phyloP scores from a whole-genome alignment of 306 rosid species.

The Sesbania bispinosa region DNA sequence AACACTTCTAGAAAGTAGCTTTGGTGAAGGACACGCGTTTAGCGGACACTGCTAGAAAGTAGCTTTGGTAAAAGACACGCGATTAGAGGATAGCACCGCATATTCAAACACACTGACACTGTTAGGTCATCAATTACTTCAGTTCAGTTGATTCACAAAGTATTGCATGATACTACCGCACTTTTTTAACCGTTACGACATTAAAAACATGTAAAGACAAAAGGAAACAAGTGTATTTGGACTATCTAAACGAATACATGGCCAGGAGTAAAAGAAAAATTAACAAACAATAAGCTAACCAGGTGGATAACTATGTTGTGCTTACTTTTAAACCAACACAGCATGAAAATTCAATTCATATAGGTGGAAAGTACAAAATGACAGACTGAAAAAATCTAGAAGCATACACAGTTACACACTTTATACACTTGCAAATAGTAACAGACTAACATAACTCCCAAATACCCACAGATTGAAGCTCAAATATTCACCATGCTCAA shows the following conservation, averaged over 20 bases:
- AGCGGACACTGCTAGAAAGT: too few relatives aligned
- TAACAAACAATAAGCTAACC: neutral
- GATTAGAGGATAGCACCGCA: too few relatives aligned
- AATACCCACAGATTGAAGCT: constrained; percentile 1
- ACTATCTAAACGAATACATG: neutral
- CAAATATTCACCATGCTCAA: neutral
- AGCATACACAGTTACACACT: neutral
- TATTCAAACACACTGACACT: too few relatives aligned
- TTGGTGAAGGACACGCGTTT: too few relatives aligned
- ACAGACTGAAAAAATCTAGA: neutral
- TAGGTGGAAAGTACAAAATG: neutral
- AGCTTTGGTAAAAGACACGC: too few relatives aligned
- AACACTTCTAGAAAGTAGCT: too few relatives aligned
- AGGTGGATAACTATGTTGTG: neutral
- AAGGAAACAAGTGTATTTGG: neutral
- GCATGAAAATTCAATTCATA: neutral
- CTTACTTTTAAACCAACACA: neutral
- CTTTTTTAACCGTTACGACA: neutral
- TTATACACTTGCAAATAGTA: neutral
- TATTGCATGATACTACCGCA: neutral
- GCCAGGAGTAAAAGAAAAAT: neutral
- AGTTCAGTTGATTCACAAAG: neutral
- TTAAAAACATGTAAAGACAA: neutral
- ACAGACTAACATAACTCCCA: neutral
- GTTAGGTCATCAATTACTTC: neutral